Evolutionary conservation across 225 moss, liverwort and hornwort species (phyloP).

Genomic region (Polytrichum formosum): DNA sequence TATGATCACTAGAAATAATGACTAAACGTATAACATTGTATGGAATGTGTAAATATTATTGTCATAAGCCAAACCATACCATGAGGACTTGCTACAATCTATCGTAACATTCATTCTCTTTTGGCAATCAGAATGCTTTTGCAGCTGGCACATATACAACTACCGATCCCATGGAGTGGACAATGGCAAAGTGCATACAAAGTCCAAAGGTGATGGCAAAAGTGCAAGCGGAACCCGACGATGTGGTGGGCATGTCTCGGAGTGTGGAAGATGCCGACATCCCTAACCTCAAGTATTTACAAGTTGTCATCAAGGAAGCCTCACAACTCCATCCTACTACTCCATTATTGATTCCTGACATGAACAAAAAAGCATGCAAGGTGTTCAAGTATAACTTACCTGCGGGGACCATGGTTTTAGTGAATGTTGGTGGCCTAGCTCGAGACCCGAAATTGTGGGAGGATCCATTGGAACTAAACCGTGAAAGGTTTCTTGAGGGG

Average conservation of each 20-base stretch:
- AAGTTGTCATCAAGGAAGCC: conserved; percentile 29
- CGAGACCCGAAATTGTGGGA: conserved; percentile 29
- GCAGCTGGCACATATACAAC: conserved; percentile 40
- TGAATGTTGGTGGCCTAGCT: conserved; percentile 45
- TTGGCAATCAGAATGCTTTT: conserved; percentile 21
- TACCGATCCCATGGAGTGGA: conserved; percentile 31
- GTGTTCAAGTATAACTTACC: conserved; percentile 28
- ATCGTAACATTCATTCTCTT: no score
- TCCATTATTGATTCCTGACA: conserved; percentile 24
- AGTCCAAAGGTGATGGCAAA: conserved; percentile 13
- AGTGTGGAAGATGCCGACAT: conserved; percentile 29
- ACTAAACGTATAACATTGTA: no score
- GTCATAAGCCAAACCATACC: no score
- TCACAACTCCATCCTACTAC: conserved; percentile 28
- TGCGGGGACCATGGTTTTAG: conserved; percentile 24
- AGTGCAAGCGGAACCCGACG: conserved; percentile 34
- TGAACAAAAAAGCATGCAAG: conserved; percentile 18
- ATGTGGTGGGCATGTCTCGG: conserved; percentile 19
- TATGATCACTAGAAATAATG: no score
- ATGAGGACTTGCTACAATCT: no score
- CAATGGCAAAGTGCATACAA: conserved; percentile 30
- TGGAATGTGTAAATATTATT: no score
- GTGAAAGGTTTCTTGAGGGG: conserved; percentile 49
- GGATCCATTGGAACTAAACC: conserved; percentile 32
- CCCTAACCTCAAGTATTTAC: conserved; percentile 21